A percentile compares a stretch with the other conserved stretches of the same genome.
Evolutionary conservation across 1,284 basidiomycete species (phyloP).

Genomic region (Apiotrichum gracile): DNA sequence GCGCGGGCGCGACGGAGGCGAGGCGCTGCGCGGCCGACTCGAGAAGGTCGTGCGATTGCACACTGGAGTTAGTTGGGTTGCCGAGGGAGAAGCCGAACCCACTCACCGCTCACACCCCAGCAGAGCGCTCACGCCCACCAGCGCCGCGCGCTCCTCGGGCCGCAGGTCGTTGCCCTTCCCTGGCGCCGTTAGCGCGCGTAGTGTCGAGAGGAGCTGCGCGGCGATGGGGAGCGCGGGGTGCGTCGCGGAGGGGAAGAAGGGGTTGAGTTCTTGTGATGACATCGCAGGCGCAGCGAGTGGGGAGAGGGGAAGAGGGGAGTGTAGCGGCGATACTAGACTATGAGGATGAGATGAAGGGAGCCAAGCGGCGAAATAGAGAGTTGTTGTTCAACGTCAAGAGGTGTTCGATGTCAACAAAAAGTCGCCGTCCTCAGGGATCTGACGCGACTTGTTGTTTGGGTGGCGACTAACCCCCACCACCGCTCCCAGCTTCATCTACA

Average conservation of each 20-base stretch:
- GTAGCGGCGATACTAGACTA: too few species aligned
- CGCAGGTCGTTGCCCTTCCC: constrained; percentile 38
- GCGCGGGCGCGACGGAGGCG: constrained; percentile 33
- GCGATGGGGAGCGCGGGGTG: constrained; percentile 41
- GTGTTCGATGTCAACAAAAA: too few species aligned
- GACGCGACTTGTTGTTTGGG: too few species aligned
- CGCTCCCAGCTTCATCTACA: too few species aligned
- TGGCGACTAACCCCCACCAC: background rate
- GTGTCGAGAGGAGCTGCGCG: constrained; percentile 31
- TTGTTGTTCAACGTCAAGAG: too few species aligned
- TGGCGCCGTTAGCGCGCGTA: constrained; percentile 34
- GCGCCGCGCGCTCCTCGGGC: constrained; percentile 36
- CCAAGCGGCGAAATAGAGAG: too few species aligned
- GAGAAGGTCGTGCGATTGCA: constrained; percentile 35
- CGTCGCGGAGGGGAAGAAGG: constrained; percentile 38
- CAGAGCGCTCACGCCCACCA: constrained; percentile 41
- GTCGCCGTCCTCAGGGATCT: too few species aligned
- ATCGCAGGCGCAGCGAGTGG: background rate
- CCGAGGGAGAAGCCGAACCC: too few species aligned
- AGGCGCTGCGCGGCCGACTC: constrained; percentile 35
- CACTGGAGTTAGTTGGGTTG: too few species aligned
- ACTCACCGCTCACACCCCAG: constrained; percentile 44
- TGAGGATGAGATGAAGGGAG: too few species aligned
- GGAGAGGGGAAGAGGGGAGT: background rate
- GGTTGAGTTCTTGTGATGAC: constrained; percentile 26